phyloP scores from a whole-genome alignment of 108 stramenopile species.

The Conticribra weissflogii region DNA sequence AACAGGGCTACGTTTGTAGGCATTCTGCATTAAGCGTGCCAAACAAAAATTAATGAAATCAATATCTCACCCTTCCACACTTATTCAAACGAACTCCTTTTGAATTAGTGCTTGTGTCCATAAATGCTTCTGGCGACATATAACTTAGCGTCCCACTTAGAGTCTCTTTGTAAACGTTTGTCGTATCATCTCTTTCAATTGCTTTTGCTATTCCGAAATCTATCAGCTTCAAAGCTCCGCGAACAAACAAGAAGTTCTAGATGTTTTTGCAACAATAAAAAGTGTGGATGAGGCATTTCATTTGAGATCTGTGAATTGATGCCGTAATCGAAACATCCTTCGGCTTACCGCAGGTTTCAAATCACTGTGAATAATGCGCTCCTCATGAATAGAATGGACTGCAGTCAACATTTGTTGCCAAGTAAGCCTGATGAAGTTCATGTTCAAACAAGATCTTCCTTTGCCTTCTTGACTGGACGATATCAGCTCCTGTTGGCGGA shows the following conservation, averaged over 20 bases:
- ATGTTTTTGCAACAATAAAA: slow-evolving; percentile 45
- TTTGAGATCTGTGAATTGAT: too few relatives aligned
- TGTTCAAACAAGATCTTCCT: slow-evolving; percentile 67
- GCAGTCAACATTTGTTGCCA: slow-evolving; percentile 99
- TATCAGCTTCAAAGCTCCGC: slow-evolving; percentile 96
- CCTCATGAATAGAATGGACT: slow-evolving; percentile 97
- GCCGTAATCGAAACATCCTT: too few relatives aligned
- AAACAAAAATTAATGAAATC: too few relatives aligned
- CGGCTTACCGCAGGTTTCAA: slow-evolving; percentile 79
- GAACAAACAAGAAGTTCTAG: slow-evolving; percentile 87
- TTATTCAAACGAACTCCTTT: slow-evolving; percentile 54
- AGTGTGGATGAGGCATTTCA: too few relatives aligned
- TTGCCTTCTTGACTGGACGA: slow-evolving; percentile 35
- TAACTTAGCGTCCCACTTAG: slow-evolving; percentile 99
- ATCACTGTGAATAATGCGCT: slow-evolving; percentile 97
- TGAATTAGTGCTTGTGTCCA: slow-evolving; percentile 81
- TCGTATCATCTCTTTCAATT: slow-evolving; percentile 95
- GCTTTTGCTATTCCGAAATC: slow-evolving; percentile 99
- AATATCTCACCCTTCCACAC: slow-evolving; percentile 65
- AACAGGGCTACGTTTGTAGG: too few relatives aligned
- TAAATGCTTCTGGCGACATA: slow-evolving; percentile 98
- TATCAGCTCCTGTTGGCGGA: slow-evolving; percentile 80
- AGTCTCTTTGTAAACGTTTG: slow-evolving; percentile 96
- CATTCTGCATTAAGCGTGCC: too few relatives aligned
- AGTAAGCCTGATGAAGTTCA: slow-evolving; percentile 96